Conservation (phyloP, 2,329 filamentous ascomycete genomes). For the Shiraia bambusicola region DNA sequence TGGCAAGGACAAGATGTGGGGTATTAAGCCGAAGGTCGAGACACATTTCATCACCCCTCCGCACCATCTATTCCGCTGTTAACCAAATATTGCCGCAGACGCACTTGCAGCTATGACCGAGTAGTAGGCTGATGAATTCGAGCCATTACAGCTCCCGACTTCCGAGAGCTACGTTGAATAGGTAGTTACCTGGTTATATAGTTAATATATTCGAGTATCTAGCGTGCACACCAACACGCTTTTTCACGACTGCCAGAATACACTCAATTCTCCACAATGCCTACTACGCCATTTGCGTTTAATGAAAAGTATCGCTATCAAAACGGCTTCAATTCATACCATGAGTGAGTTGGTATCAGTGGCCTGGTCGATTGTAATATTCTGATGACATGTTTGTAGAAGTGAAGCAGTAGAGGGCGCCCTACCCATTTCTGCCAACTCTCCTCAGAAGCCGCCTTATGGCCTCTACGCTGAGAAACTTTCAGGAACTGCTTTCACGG, state of each 20-base stretch:
- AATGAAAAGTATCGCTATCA: conserved; percentile 74
- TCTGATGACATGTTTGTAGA: conserved; percentile 47
- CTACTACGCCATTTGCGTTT: conserved; percentile 62
- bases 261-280: conserved; percentile 54
- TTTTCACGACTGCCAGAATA: not conserved
- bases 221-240: conserved; percentile 4
- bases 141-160: conserved; percentile 29
- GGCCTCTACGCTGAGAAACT: conserved; percentile 78
- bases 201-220: no score
- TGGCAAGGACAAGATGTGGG: conserved; percentile 16
- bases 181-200: no score
- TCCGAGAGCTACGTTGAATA: conserved; percentile 16
- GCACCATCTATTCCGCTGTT: conserved; percentile 15
- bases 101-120: conserved; percentile 20
- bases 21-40: conserved; percentile 22
- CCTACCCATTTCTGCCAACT: conserved; percentile 74
- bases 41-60: conserved; percentile 14
- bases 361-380: not conserved
- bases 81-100: conserved; percentile 35
- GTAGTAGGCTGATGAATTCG: conserved; percentile 17
- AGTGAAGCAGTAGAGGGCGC: conserved; percentile 75
- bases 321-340: conserved; percentile 74
- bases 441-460: conserved; percentile 75
- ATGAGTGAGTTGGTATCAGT: conserved; percentile 62
- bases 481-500: conserved; percentile 62